Conservation (phyloP, 1,139 yeast genomes). For the Taphrina deformans region DNA sequence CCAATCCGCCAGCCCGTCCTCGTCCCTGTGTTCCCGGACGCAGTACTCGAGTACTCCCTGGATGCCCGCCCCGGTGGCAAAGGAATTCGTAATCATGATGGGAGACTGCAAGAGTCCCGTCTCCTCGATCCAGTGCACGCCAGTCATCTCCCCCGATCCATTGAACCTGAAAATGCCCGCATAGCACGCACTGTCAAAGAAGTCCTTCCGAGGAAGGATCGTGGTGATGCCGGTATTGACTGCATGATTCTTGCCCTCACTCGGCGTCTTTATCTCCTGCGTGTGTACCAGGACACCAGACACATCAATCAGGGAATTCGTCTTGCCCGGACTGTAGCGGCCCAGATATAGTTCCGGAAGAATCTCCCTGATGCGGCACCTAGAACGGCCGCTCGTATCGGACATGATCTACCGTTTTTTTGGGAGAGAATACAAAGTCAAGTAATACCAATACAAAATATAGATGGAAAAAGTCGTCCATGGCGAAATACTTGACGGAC, state of each 20-base stretch:
- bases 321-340: background rate
- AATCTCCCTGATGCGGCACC: slow-evolving; percentile 10
- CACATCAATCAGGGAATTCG: slow-evolving; percentile 6
- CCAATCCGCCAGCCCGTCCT: slow-evolving; percentile 6
- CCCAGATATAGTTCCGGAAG: slow-evolving; percentile 7
- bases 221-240: slow-evolving; percentile 17
- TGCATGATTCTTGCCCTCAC: background rate
- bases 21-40: slow-evolving; percentile 2
- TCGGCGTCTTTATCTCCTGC: background rate
- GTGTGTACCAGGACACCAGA: slow-evolving; percentile 6
- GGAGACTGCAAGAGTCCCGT: slow-evolving; percentile 9
- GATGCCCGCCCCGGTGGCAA: slow-evolving; percentile 17
- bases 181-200: slow-evolving; percentile 12
- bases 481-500: background rate
- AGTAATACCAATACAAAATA: no score
- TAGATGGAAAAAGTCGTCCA: no score
- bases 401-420: background rate
- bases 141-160: slow-evolving; percentile 16
- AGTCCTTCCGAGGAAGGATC: slow-evolving; percentile 7
- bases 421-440: no score
- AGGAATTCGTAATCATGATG: slow-evolving; percentile 13
- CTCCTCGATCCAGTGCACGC: slow-evolving; percentile 13
- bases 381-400: background rate
- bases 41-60: slow-evolving; percentile 20
- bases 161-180: slow-evolving; percentile 14